Evolutionary conservation across 176 grass and related monocot genomes (phyloP), one percentile per base, ranked within the genome.

Genomic region (Ananas comosus): DNA sequence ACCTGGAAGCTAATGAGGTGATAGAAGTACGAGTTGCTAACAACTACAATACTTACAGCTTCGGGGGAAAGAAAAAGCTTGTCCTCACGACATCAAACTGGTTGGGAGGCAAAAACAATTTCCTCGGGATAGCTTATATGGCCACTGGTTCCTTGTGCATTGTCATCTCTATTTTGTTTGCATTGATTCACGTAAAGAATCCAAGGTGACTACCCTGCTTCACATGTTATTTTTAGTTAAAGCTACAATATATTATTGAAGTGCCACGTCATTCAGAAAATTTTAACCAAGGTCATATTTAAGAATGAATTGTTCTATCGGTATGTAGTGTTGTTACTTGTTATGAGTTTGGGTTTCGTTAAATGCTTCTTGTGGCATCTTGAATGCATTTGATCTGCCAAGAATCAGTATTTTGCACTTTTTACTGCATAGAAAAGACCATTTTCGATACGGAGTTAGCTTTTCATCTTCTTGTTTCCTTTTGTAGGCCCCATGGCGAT

Each of bases 11-110:
- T 27, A 79, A 81, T 63, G 82, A 92, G 76, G 77, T 48, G 2
- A 77, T 99, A 67, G 72, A 65, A 47, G 73, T 93, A 12, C 72
- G 88, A 67, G 83, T 99, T 72, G 50, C 29, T 63, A 99, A 99
- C 63, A 99, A 99, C 72, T 99, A 99, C 77, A 99, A 99, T 49
- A 82, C 80, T 51, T 99, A 99, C 47, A 87, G 80, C 11, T 99
- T 91, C 82, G 87, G 89, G 47, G 87, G 94, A 14, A 85, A 79
- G 69, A 99, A 99, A 77, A 91, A 72, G 24, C 22, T 99, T 19
- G 77, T 99, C 71, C 79, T 99, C 21, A 88, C 87, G 25, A 99
- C 94, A 16, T 66, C 82, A 50, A 84, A 64, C 6, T 99, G 87
- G 89, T 72, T 93, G 48, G 94, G 94, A 53, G 80, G 89, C 79